phyloP scores from a whole-genome alignment of 208 protist genomes.

The Trypanosoma caninum region DNA sequence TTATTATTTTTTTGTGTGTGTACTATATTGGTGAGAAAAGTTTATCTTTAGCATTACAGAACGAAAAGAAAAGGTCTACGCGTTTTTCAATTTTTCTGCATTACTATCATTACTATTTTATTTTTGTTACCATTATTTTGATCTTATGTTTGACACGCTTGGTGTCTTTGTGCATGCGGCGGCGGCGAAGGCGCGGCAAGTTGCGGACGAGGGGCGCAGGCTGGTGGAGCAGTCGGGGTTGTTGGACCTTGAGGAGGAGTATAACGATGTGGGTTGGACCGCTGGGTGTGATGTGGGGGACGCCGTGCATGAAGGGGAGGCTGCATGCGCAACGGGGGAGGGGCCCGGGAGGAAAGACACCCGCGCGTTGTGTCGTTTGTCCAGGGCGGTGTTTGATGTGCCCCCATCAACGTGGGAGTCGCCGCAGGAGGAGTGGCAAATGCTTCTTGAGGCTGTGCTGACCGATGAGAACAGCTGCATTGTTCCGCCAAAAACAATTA shows the following conservation, averaged over 20 bases:
- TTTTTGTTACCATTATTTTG: neutral
- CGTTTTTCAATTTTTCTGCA: too few relatives aligned
- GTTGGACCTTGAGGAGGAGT: conserved; percentile 34
- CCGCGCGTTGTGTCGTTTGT: neutral
- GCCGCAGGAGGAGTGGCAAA: conserved; percentile 40
- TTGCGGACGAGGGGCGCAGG: conserved; percentile 40
- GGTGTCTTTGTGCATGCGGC: conserved; percentile 33
- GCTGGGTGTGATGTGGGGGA: neutral
- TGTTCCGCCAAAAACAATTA: conserved; percentile 28
- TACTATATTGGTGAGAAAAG: too few relatives aligned
- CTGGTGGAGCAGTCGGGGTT: conserved; percentile 33
- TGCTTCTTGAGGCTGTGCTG: conserved; percentile 31
- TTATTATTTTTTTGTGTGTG: too few relatives aligned
- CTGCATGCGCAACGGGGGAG: neutral
- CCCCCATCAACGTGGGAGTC: conserved; percentile 32
- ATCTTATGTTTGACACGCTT: conserved; percentile 41
- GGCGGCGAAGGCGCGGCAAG: conserved; percentile 28
- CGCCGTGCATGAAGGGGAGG: neutral
- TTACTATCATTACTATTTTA: neutral
- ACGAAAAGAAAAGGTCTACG: too few relatives aligned
- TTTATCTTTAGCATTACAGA: too few relatives aligned
- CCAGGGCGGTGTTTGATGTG: conserved; percentile 17
- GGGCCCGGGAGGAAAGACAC: neutral
- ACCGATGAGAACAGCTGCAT: conserved; percentile 38
- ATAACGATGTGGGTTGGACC: conserved; percentile 12